phyloP scores from a whole-genome alignment of 768 basidiomycete species.

The Pulveroboletus sp. region DNA sequence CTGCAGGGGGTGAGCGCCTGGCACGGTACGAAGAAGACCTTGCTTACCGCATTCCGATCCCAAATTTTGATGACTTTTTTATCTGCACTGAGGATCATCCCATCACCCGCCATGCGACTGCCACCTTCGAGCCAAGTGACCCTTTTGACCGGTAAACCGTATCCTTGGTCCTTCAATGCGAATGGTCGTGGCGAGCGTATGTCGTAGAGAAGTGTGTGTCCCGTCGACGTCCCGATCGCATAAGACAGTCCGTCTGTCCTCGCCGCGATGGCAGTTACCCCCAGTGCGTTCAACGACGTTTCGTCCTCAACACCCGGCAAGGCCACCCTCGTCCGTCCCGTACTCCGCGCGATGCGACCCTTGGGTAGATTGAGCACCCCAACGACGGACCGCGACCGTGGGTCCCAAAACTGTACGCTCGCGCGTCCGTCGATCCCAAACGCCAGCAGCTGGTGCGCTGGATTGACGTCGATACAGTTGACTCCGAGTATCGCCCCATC shows the following conservation, averaged over 20 bases:
- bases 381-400: conserved; percentile 71
- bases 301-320: conserved; percentile 35
- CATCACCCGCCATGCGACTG: conserved; percentile 77
- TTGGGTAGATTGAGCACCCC: conserved; percentile 64
- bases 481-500: conserved; percentile 71
- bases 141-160: conserved; percentile 83
- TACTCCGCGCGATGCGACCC: conserved; percentile 45
- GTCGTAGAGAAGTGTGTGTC: conserved; percentile 93
- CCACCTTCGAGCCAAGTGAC: conserved; percentile 90
- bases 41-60: conserved; percentile 76
- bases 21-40: background rate
- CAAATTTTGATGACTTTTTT: conserved; percentile 98
- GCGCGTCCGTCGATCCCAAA: conserved; percentile 88
- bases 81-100: conserved; percentile 88
- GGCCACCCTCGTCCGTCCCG: conserved; percentile 29
- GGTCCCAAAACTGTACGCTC: conserved; percentile 95
- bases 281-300: conserved; percentile 32
- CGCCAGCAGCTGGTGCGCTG: conserved; percentile 83
- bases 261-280: conserved; percentile 82
- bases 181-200: conserved; percentile 80
- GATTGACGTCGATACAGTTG: conserved; percentile 89
- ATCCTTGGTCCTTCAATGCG: conserved; percentile 94
- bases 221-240: conserved; percentile 92
- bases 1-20: conserved; percentile 4
- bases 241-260: conserved; percentile 87